Percentiles rank a stretch among this genome's conserved stretches.
phyloP scores from a whole-genome alignment of 2,329 filamentous ascomycete genomes.

The Diaporthe aspalathi region DNA sequence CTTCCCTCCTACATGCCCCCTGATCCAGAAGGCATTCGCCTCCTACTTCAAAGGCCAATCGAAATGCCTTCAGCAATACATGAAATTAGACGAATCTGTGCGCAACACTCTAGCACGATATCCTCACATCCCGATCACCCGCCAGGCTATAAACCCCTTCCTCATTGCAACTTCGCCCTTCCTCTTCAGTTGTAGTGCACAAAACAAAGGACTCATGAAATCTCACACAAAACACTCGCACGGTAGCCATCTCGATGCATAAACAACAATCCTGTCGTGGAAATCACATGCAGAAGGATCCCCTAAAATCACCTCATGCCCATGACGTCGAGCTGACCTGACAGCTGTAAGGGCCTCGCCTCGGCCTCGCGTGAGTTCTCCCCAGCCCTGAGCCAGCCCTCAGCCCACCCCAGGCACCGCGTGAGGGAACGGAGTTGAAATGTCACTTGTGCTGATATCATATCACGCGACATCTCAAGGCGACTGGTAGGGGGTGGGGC shows the following conservation, averaged over 20 bases:
- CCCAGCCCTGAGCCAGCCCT: background rate
- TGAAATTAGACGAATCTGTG: background rate
- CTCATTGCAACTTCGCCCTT: background rate
- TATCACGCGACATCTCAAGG: constrained; percentile 21
- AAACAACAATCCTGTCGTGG: background rate
- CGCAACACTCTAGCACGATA: too few relatives aligned
- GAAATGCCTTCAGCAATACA: background rate
- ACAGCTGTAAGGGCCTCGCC: background rate
- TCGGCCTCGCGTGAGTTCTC: background rate
- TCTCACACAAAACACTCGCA: background rate
- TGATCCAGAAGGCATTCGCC: background rate
- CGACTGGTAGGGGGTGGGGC: background rate
- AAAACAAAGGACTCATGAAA: background rate
- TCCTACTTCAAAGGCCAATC: background rate
- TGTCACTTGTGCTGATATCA: constrained; percentile 32
- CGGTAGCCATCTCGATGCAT: background rate
- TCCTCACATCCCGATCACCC: background rate
- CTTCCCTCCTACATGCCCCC: too few relatives aligned
- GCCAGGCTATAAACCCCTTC: too few relatives aligned
- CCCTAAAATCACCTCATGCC: background rate
- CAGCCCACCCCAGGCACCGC: background rate
- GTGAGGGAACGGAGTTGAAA: background rate
- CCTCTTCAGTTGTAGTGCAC: background rate
- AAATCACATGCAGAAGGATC: constrained; percentile 13
- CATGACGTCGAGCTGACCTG: constrained; percentile 32